These are phyloP conservation scores for Claviceps digitariae DNA, from an alignment of 2,329 filamentous ascomycete species.

Conservation along the genomic window DNA sequence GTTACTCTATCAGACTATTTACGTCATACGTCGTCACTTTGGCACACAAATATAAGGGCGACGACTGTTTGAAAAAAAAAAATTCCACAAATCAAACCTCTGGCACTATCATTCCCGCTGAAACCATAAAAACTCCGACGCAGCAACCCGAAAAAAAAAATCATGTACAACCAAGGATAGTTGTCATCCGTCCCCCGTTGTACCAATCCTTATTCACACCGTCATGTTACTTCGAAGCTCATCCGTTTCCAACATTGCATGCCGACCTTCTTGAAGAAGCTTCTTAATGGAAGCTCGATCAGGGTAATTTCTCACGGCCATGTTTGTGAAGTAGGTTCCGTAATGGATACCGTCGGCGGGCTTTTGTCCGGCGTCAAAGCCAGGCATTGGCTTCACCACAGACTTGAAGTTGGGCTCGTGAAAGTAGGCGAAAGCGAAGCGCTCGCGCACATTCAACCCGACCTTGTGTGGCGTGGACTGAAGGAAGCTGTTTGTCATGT, in stretches of 20 bases:
- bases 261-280: slow-evolving; percentile 17
- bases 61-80: background rate
- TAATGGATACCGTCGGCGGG: slow-evolving; percentile 30
- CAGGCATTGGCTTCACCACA: slow-evolving; percentile 27
- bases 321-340: slow-evolving; percentile 38
- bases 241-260: slow-evolving; percentile 9
- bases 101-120: background rate
- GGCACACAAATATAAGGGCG: background rate
- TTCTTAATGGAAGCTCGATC: slow-evolving; percentile 29
- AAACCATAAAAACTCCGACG: background rate
- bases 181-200: background rate
- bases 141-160: background rate
- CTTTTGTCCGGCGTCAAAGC: slow-evolving; percentile 19
- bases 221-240: slow-evolving; percentile 14
- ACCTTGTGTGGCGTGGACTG: slow-evolving; percentile 37
- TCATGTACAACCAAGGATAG: too few species aligned
- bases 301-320: slow-evolving; percentile 36
- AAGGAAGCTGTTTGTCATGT: slow-evolving; percentile 31
- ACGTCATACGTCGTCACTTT: background rate
- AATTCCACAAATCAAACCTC: background rate
- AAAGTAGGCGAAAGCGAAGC: slow-evolving; percentile 35
- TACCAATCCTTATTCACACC: too few species aligned
- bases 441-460: slow-evolving; percentile 32
- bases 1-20: background rate
- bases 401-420: slow-evolving; percentile 36